Base-by-base conservation (phyloP, 176 grass and related monocot species). In the Hsuehochloa calcarea region DNA sequence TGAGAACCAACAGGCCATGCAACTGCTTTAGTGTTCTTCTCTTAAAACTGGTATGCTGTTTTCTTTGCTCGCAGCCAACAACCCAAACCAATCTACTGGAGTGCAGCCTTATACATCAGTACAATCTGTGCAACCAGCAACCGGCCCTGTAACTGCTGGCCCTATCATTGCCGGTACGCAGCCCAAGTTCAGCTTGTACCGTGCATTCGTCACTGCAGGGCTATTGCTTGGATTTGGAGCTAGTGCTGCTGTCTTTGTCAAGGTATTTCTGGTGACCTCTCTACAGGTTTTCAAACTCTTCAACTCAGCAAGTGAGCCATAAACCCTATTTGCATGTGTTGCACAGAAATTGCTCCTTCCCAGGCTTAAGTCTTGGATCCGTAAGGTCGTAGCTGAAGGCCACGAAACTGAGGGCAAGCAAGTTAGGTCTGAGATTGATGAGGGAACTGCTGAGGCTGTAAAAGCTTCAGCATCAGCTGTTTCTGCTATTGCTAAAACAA, bases 351-450 rank as follows among this genome's bases (percentile, higher is more conserved):
- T 95, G 16, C 60, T 95, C 68, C 67, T 98, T 70, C 93, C 93
- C 11, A 88, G 89, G 88, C 77, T 98, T 78, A 98, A 93, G 84
- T 72, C 87, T 10, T 98, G 96, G 96, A 93, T 98, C 65, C 79
- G 85, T 20, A 92, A 81, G 11, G 91, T 95, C 34, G 81, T 93
- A 80, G 83, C 84, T 3, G 91, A 95, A 87, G 91, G 85, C 12
- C 31, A 56, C 78, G 89, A 86, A 66, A 70, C 79, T 49, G 60
- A 72, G 65, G 88, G 90, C 75, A 77, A 68, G 16, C 70, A 82
- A 29, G 47, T 43, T 50, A 88, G 73, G 58, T 19, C 75, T 40
- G 94, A 75, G 75, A 70, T 87, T 54, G 74, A 89, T 45, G 86
- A 89, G 37, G 96, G 95, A 80, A 94, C 91, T 56, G 79, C 85